Percentiles rank a stretch among this genome's conserved stretches.
These are phyloP conservation scores for Tilletia setariae DNA, from an alignment of 1,284 basidiomycete genomes.

Conservation along the genomic window DNA sequence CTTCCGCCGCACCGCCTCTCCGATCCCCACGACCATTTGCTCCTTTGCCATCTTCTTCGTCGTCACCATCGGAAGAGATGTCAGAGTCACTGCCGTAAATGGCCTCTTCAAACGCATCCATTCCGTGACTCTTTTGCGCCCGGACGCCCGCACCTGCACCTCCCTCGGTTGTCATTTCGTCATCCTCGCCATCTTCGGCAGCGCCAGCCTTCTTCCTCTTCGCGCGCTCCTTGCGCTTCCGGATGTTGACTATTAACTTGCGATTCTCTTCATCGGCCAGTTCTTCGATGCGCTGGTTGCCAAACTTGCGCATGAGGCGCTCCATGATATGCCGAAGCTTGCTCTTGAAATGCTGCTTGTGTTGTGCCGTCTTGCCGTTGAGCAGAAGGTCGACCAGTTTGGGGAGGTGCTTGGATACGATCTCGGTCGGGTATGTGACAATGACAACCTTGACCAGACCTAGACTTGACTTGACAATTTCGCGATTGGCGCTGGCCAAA, in stretches of 20 bases:
- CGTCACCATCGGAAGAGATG: slow-evolving; percentile 35
- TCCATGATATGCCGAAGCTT: slow-evolving; percentile 97
- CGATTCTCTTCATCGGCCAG: slow-evolving; percentile 67
- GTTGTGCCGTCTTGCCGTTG: slow-evolving; percentile 62
- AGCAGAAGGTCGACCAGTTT: slow-evolving; percentile 80
- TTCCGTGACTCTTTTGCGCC: slow-evolving; percentile 16
- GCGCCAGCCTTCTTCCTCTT: slow-evolving; percentile 60
- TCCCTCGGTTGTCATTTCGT: slow-evolving; percentile 25
- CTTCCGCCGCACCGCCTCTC: slow-evolving; percentile 23
- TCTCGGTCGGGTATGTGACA: slow-evolving; percentile 71
- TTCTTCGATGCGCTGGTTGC: slow-evolving; percentile 71
- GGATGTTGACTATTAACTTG: slow-evolving; percentile 81
- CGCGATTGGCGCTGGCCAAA: slow-evolving; percentile 85
- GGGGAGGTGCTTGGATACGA: slow-evolving; percentile 72
- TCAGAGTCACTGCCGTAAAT: slow-evolving; percentile 51
- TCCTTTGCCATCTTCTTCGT: slow-evolving; percentile 35
- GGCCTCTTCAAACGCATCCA: slow-evolving; percentile 51
- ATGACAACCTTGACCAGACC: slow-evolving; percentile 92
- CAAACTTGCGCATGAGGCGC: slow-evolving; percentile 86
- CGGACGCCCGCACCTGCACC: slow-evolving; percentile 23
- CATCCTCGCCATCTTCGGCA: slow-evolving; percentile 19
- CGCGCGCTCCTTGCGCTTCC: slow-evolving; percentile 84
- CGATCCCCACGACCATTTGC: slow-evolving; percentile 26
- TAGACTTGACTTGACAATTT: slow-evolving; percentile 93
- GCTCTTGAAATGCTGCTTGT: slow-evolving; percentile 97